phyloP scores from a whole-genome alignment of 2,329 filamentous ascomycete genomes.

The Pseudonectria foliicola region DNA sequence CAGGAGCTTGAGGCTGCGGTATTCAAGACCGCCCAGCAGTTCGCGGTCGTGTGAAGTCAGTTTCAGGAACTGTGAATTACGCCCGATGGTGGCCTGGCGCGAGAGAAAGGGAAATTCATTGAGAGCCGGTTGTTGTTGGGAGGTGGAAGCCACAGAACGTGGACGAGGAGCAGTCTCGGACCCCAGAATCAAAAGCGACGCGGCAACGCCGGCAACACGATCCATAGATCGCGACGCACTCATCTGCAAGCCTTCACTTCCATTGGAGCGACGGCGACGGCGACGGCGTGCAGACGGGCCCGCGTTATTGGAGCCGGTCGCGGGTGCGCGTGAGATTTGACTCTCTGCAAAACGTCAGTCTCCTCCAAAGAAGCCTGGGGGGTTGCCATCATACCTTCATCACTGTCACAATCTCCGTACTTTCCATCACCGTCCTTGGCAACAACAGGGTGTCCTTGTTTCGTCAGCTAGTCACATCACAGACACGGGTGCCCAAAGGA shows the following conservation, averaged over 20 bases:
- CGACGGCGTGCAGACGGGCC: slow-evolving; percentile 4
- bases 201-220: slow-evolving; percentile 24
- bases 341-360: too few species aligned
- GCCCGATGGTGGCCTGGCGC: slow-evolving; percentile 34
- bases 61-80: slow-evolving; percentile 40
- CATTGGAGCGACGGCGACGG: slow-evolving; percentile 18
- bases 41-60: slow-evolving; percentile 34
- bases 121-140: too few species aligned
- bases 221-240: slow-evolving; percentile 33
- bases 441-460: slow-evolving; percentile 18
- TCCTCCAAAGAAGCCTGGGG: too few species aligned
- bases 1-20: slow-evolving; percentile 41
- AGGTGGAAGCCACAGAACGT: too few species aligned
- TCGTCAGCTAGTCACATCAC: too few species aligned
- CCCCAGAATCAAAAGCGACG: slow-evolving; percentile 34
- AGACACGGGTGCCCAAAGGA: too few species aligned
- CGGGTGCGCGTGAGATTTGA: too few species aligned
- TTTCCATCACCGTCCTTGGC: slow-evolving; percentile 16
- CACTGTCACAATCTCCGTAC: too few species aligned
- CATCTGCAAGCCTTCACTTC: too few species aligned
- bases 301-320: too few species aligned
- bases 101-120: slow-evolving; percentile 34
- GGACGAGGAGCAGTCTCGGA: too few species aligned
- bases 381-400: too few species aligned
- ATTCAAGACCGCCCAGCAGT: slow-evolving; percentile 45